Evolutionary conservation across 345 rosid genomes (phyloP), one percentile per base, ranked within the genome.

Genomic region (Melaleuca alternifolia): DNA sequence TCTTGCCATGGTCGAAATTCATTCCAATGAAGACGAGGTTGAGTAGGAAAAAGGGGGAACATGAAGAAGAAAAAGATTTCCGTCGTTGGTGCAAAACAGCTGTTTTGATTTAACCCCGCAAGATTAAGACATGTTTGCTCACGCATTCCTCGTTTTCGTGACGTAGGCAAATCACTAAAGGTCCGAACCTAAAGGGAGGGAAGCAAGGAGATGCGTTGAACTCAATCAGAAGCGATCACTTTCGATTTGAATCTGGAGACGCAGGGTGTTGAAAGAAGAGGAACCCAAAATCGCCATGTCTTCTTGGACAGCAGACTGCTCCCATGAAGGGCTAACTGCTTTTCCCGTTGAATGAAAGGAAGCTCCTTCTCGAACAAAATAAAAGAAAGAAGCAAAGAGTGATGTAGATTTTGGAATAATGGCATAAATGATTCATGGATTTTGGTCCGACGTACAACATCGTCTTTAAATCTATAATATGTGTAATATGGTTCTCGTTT

Each of bases 401-500:
- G 1, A 16, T 2, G 33, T 59, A n/a, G 33, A 23, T 10, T 56
- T 56, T 24, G 28, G 13, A 6, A 56, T 9, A 24, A 23, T 10
- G 23, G 24, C 10, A 23, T n/a, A 56, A 24, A 4, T 0, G 6
- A 24, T 56, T 23, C 5, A 56, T 56, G 28, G 24, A 56, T 10
- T 56, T 56, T 23, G 21, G 9, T 56, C 2, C 24, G 24, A 23
- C 24, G 2, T 56, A 10, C 21, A 56, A 56, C 11, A 21, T 56
- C 5, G 0, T 56, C 28, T 3, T 23, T 23, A 56, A 56, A 1
- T 23, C 1, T 10, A 23, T 56, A 56, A 24, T 8, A 10, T 2
- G 6, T 1, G 0, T 23, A 56, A 9, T 5, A 5, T 56, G 5
- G 24, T 56, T 0, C 3, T 0, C 23, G 1, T 4, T 23, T 2